Conservation (phyloP, 768 basidiomycete genomes). For the Megacollybia marginata region DNA sequence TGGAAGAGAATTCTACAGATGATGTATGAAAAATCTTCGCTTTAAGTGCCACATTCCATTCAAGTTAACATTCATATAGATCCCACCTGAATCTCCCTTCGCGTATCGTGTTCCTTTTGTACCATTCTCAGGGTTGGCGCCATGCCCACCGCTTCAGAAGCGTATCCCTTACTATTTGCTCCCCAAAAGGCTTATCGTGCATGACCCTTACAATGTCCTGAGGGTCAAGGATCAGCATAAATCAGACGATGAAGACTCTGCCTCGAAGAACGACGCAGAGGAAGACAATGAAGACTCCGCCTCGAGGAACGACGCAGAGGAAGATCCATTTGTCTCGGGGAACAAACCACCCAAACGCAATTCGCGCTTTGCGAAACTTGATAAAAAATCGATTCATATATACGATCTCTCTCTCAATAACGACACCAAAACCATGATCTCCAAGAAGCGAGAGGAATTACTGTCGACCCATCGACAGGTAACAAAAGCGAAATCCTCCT, state of each 20-base stretch:
- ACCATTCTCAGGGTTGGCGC: conserved; percentile 23
- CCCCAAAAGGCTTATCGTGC: conserved; percentile 33
- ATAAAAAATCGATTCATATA: background rate
- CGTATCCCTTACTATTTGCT: conserved; percentile 25
- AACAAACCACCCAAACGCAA: background rate
- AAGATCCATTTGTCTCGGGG: background rate
- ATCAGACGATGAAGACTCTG: background rate
- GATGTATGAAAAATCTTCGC: too few relatives aligned
- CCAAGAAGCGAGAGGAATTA: background rate
- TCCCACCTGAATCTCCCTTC: conserved; percentile 8
- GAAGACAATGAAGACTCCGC: background rate
- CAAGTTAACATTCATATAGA: too few relatives aligned
- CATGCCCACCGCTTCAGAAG: conserved; percentile 19
- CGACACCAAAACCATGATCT: background rate
- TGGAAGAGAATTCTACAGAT: background rate
- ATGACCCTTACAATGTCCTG: conserved; percentile 34
- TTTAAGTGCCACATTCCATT: too few relatives aligned
- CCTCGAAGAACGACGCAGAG: background rate
- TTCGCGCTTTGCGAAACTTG: background rate
- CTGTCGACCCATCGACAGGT: background rate
- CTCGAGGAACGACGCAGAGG: background rate
- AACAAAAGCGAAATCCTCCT: background rate
- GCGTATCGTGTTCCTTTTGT: conserved; percentile 24
- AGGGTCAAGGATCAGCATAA: conserved; percentile 5
- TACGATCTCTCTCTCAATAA: background rate